Evolutionary conservation across 805 yeast species (phyloP), one percentile per base, ranked within the genome.

Genomic region (Nakazawaea anatomiae): DNA sequence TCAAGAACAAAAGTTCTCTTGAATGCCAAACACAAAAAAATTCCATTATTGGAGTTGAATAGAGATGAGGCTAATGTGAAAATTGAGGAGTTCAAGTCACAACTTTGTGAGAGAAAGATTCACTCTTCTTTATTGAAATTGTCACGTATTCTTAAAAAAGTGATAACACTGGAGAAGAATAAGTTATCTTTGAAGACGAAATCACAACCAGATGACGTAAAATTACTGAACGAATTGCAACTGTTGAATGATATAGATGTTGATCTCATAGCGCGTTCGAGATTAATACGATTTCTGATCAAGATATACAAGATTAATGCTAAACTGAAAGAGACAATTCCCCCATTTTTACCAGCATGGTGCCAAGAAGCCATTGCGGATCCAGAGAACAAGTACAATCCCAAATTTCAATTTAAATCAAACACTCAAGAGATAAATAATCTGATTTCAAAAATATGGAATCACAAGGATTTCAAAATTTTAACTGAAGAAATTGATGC

Each of bases 401-500:
- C 87, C 1, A 67, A 74, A 40, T 65, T 69, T 35, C 80, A 72
- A 52, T 73, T 73, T 62, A 73, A 68, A 43, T 57, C 59, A 2
- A 63, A 73, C 59, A 67, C 77, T 39, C 69, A 68, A 55, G 66
- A 54, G 6, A 48, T 73, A 39, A 80, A 83, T 59, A 73, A 70
- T 50, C 58, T 73, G 44, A 64, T 82, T 48, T 77, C 84, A 4
- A 71, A 61, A 47, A 44, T 78, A 12, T 77, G 75, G 72, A 77
- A 79, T 55, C 67, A 66, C 56, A 70, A 70, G 53, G 57, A 61
- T 7, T 57, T 76, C n/a, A 72, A 71, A 55, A 60, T 60, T 39
- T 42, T 68, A 50, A 57, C 54, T 47, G 58, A 50, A 40, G 59
- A 56, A 50, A 59, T 51, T 27, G 66, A 63, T 39, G 12, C 39